phyloP scores from a whole-genome alignment of 768 basidiomycete genomes.

The Cantharellus anzutake region DNA sequence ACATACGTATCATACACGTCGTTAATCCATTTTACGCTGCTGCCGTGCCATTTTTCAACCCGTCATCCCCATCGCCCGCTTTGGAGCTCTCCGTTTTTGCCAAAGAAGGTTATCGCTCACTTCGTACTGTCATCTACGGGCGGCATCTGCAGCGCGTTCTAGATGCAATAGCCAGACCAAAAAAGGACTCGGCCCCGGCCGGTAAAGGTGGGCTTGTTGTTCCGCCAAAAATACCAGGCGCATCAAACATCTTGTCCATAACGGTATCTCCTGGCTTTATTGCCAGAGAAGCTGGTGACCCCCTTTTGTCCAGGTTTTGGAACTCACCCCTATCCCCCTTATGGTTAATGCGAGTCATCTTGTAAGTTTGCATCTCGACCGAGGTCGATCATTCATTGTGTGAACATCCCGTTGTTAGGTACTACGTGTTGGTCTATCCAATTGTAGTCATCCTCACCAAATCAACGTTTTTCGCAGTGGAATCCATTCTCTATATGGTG shows the following conservation, averaged over 20 bases:
- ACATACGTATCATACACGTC: constrained; percentile 74
- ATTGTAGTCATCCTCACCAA: constrained; percentile 52
- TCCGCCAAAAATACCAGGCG: constrained; percentile 16
- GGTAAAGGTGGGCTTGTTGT: constrained; percentile 17
- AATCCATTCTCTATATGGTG: constrained; percentile 62
- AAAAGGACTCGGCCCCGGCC: constrained; percentile 19
- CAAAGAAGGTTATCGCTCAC: constrained; percentile 41
- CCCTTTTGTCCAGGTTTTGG: constrained; percentile 16
- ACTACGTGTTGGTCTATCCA: constrained; percentile 51
- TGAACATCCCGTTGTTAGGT: constrained; percentile 14
- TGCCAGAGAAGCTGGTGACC: constrained; percentile 45
- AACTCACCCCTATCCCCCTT: not conserved
- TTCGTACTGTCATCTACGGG: constrained; percentile 39
- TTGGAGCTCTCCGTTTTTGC: constrained; percentile 11
- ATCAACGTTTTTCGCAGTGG: constrained; percentile 40
- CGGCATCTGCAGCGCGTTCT: constrained; percentile 71
- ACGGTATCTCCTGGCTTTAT: constrained; percentile 62
- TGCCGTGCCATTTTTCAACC: constrained; percentile 29
- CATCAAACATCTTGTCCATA: constrained; percentile 57
- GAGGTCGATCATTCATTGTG: constrained; percentile 24
- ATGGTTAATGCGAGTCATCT: constrained; percentile 4
- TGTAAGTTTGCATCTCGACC: constrained; percentile 18
- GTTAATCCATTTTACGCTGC: constrained; percentile 86
- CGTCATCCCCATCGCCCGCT: constrained; percentile 14
- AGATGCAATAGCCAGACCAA: constrained; percentile 37